Evolutionary conservation across 164 flowering plant genomes (phyloP), one percentile per base, ranked within the genome.

Genomic region (Pachysandra terminalis): DNA sequence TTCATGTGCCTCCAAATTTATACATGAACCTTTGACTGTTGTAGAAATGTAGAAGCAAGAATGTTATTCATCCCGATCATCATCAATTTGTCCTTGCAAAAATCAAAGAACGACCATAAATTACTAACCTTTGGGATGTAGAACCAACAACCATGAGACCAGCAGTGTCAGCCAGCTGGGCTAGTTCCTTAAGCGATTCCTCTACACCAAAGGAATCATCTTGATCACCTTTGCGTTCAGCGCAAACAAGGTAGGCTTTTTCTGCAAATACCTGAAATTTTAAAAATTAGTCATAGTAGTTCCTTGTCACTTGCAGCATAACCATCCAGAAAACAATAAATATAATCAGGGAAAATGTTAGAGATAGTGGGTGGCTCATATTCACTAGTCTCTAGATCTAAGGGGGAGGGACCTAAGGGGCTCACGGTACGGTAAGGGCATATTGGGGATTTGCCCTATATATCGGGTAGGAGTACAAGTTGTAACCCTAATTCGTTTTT

Each of bases 121-220:
- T 16, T 70, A 79, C 96, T 83, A 72, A 91, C 98, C 90, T 94
- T 72, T 94, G 98, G 77, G 78, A 83, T 7, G 96, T 85, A 59
- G 92, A 86, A 67, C 89, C 98, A 70, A 90, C 97, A 73, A 94
- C 96, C 73, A 67, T 61, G 13, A 94, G 84, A 55, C 98, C 98
- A 56, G 98, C 98, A 70, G 97, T 91, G 69, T 94, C 96, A 66
- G 97, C 97, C 14, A 94, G 78, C 78, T 94, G 95, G 26, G 80
- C 86, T 61, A 94, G 74, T 72, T 94, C 98, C 69, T 84, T 81
- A 9, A 90, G 86, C 62, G 98, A 94, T 68, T 94, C 97, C 59
- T 90, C 97, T 40, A 79, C 77, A 54, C 83, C 81, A 75, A 94
- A 94, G 0, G 75, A 68, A 67, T 79, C 70, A 68, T 75, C 80